Evolutionary conservation across 208 protist genomes (phyloP), one percentile per base, ranked within the genome.

Genomic region (Trypanosoma rangeli): DNA sequence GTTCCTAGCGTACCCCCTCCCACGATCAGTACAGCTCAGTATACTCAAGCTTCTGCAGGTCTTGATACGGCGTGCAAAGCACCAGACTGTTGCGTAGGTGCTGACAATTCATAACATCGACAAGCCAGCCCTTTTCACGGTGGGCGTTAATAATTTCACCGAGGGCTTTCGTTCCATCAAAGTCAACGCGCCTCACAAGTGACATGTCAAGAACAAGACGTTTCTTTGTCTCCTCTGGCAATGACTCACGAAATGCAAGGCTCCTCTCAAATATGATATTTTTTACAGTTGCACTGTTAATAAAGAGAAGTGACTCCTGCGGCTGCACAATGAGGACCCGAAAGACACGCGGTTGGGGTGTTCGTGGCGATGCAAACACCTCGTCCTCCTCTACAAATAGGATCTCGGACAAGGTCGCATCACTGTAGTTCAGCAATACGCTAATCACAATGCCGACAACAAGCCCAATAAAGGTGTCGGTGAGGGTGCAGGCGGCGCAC

Each of bases 81-180:
- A 67, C 59, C 1, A 78, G 46, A 44, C 67, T 78, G 53, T 67
- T 78, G 33, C 67, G 73, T 20, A 78, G 29, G 31, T 78, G 73
- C 31, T 73, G 66, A 24, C 42, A 61, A 35, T 78, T 71, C 31
- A 70, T 65, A 0, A 78, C 73, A 57, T 73, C 66, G 31, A 78
- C 73, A 26, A 35, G 35, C 73, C 73, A 78, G 5, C 39, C 24
- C 49, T 73, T 70, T 52, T 68, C 67, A 54, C 73, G 73, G 37
- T 78, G 67, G 22, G 67, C 46, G 42, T 57, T 73, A 26, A 78
- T 78, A 57, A 78, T 72, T 64, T 73, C 73, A 13, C 73, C 73
- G 7, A 78, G 50, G 16, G 57, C 52, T 53, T 78, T 70, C 20
- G 73, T 73, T 20, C 73, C 73, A 26, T 78, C 73, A 68, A 78